Percentiles rank a stretch among this genome's conserved stretches.
phyloP scores from a whole-genome alignment of 2,329 filamentous ascomycete genomes.

The Aspergillus candidus region DNA sequence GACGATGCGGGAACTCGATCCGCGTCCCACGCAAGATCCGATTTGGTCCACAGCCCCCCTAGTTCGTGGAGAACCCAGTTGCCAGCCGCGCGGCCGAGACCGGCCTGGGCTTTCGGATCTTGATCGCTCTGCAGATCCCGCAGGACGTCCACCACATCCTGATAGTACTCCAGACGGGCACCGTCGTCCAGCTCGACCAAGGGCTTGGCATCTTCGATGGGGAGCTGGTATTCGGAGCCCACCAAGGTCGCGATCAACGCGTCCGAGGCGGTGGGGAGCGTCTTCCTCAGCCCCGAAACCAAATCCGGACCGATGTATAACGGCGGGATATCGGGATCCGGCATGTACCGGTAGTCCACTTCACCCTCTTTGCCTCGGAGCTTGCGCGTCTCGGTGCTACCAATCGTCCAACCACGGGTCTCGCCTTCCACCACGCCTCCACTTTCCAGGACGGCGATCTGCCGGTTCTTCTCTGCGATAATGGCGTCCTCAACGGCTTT shows the following conservation, averaged over 20 bases:
- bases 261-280: conserved; percentile 68
- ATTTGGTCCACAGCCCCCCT: conserved; percentile 55
- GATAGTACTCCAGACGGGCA: conserved; percentile 72
- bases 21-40: conserved; percentile 41
- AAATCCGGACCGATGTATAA: conserved; percentile 68
- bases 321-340: conserved; percentile 82
- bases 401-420: conserved; percentile 87
- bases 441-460: conserved; percentile 71
- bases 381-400: conserved; percentile 71
- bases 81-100: conserved; percentile 46
- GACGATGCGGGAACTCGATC: conserved; percentile 36
- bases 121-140: conserved; percentile 21
- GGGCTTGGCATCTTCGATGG: conserved; percentile 74
- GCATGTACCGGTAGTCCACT: conserved; percentile 98
- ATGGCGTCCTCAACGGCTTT: conserved; percentile 94
- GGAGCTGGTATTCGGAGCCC: conserved; percentile 58
- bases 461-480: conserved; percentile 79
- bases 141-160: conserved; percentile 39
- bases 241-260: conserved; percentile 59
- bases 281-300: conserved; percentile 55
- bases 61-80: conserved; percentile 73
- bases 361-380: conserved; percentile 92
- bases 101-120: conserved; percentile 22
- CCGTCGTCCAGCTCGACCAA: conserved; percentile 73
- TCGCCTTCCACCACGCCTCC: conserved; percentile 75